Base-by-base conservation (phyloP, 2,329 filamentous ascomycete genomes). In the Colletotrichum kahawae region DNA sequence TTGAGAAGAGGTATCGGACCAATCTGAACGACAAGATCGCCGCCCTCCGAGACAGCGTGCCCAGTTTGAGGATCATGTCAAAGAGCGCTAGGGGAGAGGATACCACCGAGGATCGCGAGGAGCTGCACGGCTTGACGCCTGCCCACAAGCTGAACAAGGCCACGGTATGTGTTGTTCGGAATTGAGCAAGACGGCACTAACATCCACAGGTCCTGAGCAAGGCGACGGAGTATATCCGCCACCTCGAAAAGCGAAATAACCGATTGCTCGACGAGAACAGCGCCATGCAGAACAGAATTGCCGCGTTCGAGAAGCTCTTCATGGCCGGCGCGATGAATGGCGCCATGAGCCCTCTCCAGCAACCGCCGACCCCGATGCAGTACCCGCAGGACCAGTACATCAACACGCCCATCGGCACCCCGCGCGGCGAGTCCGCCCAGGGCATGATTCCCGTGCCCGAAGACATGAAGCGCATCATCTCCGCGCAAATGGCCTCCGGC, bases 21-120 rank as follows among this genome's bases (percentile, higher is more conserved):
- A 98, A 98, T 81, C 89, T 98, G 72, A 98, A 98, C 82, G 96
- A 98, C 82, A 98, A 98, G 87, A 98, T 98, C 80, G 94, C 95
- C 60, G 95, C 96, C 74, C 87, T 98, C 76, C 91, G 96, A 79
- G 95, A 98, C 83, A 98, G 95, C 81, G 95, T 98, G 16, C 96
- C 96, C 3, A 97, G 95, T 83, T 87, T 98, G 72, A 92, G 96
- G 64, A 94, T 95, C 79, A 95, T 96, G 91, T 92, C 92, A 48
- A 95, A 94, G 86, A 93, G 90, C 79, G 90, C 90, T 63, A 87
- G 87, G 73, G 93, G 92, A 51, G 93, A 94, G 79, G 93, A 95
- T 77, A 87, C 92, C 0, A 92, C 91, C 0, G 93, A 93, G 75
- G 95, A 96, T 78, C 92, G 93, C 43, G 95, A 97, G 78, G 95